These are phyloP conservation scores for Mortierella sp. DNA, from an alignment of 371 early-diverging fungal species.

Conservation along the genomic window DNA sequence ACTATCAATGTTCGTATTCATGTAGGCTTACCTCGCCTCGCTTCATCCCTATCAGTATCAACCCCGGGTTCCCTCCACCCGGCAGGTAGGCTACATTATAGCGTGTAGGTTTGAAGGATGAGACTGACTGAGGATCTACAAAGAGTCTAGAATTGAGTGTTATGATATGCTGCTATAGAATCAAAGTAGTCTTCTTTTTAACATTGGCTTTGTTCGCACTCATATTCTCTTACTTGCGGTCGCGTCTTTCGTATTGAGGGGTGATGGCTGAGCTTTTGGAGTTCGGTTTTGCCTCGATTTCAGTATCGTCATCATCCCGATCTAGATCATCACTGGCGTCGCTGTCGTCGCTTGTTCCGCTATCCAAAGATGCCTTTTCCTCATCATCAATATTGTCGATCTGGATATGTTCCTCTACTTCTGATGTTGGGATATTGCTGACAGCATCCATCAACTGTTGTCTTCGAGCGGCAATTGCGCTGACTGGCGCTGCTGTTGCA, in stretches of 20 bases:
- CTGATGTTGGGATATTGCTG: slow-evolving; percentile 20
- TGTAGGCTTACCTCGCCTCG: slow-evolving; percentile 32
- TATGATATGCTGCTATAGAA: background rate
- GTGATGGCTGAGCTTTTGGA: background rate
- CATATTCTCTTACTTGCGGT: slow-evolving; percentile 33
- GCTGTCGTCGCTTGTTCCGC: slow-evolving; percentile 17
- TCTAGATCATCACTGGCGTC: slow-evolving; percentile 5
- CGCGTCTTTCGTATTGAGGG: slow-evolving; percentile 33
- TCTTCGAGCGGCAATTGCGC: slow-evolving; percentile 48
- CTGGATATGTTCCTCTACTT: slow-evolving; percentile 32
- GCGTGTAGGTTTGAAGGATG: slow-evolving; percentile 36
- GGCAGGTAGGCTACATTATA: slow-evolving; percentile 29
- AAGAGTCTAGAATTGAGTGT: slow-evolving; percentile 14
- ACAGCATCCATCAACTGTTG: slow-evolving; percentile 17
- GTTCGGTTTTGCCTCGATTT: background rate
- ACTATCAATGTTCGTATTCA: background rate
- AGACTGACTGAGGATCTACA: slow-evolving; percentile 44
- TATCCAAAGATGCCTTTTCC: slow-evolving; percentile 39
- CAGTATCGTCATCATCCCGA: slow-evolving; percentile 13
- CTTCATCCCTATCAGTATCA: slow-evolving; percentile 40
- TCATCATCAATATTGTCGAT: slow-evolving; percentile 46
- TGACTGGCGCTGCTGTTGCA: slow-evolving; percentile 30
- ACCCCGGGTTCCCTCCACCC: background rate
- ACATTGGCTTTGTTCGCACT: too few species aligned
- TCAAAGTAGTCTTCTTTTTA: too few species aligned